Percentiles rank a stretch among this genome's conserved stretches.
These are phyloP conservation scores for Spergularia bocconei DNA, from an alignment of 148 eudicot species.

Conservation along the genomic window DNA sequence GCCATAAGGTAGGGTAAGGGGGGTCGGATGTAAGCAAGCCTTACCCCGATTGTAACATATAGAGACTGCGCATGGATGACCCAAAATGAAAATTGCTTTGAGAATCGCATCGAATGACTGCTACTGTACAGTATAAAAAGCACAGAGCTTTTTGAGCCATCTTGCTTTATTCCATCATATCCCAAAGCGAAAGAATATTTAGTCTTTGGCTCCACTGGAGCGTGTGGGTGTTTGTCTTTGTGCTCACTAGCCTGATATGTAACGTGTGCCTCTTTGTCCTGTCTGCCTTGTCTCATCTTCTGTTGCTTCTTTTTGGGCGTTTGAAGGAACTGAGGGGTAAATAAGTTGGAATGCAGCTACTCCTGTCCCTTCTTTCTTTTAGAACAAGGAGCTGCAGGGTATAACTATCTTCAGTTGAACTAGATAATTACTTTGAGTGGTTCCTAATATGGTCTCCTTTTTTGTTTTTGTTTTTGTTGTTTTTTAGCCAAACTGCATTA, in stretches of 20 bases:
- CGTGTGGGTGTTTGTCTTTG: background rate
- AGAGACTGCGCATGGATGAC: too few relatives aligned
- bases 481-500: slow-evolving; percentile 89
- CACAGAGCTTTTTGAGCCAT: too few relatives aligned
- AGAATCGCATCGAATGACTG: too few relatives aligned
- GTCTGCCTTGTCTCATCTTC: background rate
- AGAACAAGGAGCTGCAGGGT: background rate
- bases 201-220: too few relatives aligned
- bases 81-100: too few relatives aligned
- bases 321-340: background rate
- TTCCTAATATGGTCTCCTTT: slow-evolving; percentile 8
- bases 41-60: too few relatives aligned
- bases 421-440: background rate
- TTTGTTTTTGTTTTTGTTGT: slow-evolving; percentile 26
- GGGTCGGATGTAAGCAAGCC: too few relatives aligned
- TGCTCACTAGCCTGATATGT: background rate
- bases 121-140: too few relatives aligned
- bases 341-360: background rate
- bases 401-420: background rate
- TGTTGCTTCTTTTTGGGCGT: background rate
- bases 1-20: too few relatives aligned
- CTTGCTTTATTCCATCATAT: too few relatives aligned
- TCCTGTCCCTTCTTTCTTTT: background rate
- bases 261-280: background rate
- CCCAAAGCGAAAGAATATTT: too few relatives aligned